Evolutionary conservation across 495 filamentous ascomycete genomes (phyloP), one percentile per base, ranked within the genome.

Genomic region (Hypoxylon intermedium): DNA sequence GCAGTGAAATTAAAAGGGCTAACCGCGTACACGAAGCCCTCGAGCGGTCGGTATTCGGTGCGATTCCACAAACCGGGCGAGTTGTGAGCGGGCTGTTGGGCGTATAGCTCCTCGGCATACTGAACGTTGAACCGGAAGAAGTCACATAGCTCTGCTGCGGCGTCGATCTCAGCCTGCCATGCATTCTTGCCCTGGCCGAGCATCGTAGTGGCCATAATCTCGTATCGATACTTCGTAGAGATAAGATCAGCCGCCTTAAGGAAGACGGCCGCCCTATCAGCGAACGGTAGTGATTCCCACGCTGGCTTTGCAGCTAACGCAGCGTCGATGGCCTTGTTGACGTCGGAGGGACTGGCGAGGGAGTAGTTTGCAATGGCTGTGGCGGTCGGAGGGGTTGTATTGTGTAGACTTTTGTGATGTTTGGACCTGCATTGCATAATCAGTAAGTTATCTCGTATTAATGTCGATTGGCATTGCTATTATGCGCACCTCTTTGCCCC

Each of bases 161-260:
- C 85, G 74, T 97, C 92, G 63, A 97, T 96, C 83, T 97, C 92
- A 15, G 92, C 92, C 73, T 97, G 92, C 91, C 91, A 96, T 19
- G 89, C 89, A 73, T 96, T 96, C 82, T 97, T 97, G 60, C 92
- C 92, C 74, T 97, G 92, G 24, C 92, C 92, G 18, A 96, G 80
- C 83, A 97, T 96, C 6, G 92, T 97, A 31, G 91, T 83, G 5
- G 93, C 92, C 88, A 96, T 93, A 52, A 97, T 79, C 55, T 94
- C 89, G 72, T 95, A 95, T 64, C 92, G 84, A 77, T 97, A 96
- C 74, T 96, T 96, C 58, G 84, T 86, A 28, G 89, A 78, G 66
- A 97, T 86, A 52, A 97, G 76, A 69, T 96, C 92, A 9, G 92
- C 92, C 1, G 92, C 92, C 77, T 96, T 96, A 38, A 97, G 83